Evolutionary conservation across 2,329 filamentous ascomycete species (phyloP).

Genomic region (Arthrobotrys sinensis): DNA sequence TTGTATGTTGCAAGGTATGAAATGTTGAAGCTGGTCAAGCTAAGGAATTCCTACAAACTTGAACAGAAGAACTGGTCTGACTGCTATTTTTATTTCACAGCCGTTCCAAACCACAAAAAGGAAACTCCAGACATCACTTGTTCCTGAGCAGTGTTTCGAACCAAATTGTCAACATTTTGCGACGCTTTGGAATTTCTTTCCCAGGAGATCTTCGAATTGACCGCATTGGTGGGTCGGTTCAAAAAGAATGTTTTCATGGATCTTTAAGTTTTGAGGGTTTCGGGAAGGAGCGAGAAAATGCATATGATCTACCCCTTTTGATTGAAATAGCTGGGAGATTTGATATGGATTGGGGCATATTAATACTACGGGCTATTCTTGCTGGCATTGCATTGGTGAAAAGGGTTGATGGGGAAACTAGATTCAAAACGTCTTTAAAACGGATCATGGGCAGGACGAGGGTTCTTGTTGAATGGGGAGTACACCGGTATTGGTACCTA

Average conservation of each 20-base stretch:
- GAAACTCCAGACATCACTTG: conserved; percentile 24
- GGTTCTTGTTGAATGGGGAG: conserved; percentile 14
- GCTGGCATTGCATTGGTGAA: conserved; percentile 26
- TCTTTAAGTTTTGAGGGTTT: conserved; percentile 39
- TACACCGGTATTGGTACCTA: neutral
- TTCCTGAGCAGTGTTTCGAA: conserved; percentile 11
- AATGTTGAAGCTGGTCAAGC: conserved; percentile 18
- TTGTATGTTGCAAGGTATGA: conserved; percentile 10
- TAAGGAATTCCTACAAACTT: conserved; percentile 15
- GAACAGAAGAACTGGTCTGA: conserved; percentile 19
- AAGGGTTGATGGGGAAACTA: conserved; percentile 23
- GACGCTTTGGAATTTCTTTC: conserved; percentile 18
- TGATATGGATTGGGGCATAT: conserved; percentile 44
- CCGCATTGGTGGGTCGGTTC: conserved; percentile 8
- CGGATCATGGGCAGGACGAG: conserved; percentile 24
- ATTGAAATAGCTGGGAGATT: conserved; percentile 38
- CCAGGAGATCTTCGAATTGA: neutral
- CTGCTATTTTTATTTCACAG: conserved; percentile 23
- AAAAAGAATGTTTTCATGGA: conserved; percentile 25
- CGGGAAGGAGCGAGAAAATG: conserved; percentile 58
- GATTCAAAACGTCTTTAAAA: conserved; percentile 57
- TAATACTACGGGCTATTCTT: conserved; percentile 51
- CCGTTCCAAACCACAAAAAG: neutral
- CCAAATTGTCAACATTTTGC: conserved; percentile 28
- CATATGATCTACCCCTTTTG: conserved; percentile 48